Conservation (phyloP, 1,284 basidiomycete genomes). For the Neonothopanus nambi region DNA sequence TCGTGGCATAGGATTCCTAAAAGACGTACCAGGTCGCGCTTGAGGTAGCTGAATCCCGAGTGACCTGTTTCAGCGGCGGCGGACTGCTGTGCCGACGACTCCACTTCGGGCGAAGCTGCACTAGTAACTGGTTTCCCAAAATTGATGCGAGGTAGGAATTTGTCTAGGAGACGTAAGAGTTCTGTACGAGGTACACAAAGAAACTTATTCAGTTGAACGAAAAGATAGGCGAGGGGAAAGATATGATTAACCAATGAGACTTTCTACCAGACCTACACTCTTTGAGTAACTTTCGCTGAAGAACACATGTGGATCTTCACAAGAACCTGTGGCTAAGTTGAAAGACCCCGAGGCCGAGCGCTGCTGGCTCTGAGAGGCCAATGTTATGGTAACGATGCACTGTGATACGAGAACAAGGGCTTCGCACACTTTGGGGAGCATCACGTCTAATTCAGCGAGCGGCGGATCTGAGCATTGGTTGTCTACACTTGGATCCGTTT, state of each 20-base stretch:
- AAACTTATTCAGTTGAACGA: slow-evolving; percentile 8
- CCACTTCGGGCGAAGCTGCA: slow-evolving; percentile 17
- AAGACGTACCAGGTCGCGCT: slow-evolving; percentile 81
- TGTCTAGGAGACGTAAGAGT: slow-evolving; percentile 66
- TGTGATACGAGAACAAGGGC: slow-evolving; percentile 78
- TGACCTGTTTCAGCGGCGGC: slow-evolving; percentile 33
- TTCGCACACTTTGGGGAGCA: slow-evolving; percentile 76
- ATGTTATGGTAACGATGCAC: slow-evolving; percentile 67
- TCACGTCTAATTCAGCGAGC: slow-evolving; percentile 51
- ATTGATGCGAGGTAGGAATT: slow-evolving; percentile 78
- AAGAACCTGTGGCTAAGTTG: slow-evolving; percentile 22
- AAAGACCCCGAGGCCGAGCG: slow-evolving; percentile 15
- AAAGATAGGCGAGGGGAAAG: slow-evolving; percentile 7
- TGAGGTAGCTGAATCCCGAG: slow-evolving; percentile 77
- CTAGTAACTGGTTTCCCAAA: slow-evolving; percentile 60
- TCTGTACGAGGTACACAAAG: slow-evolving; percentile 41
- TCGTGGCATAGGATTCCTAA: slow-evolving; percentile 74
- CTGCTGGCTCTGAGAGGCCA: slow-evolving; percentile 30
- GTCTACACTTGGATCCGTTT: background rate
- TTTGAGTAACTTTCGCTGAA: slow-evolving; percentile 44
- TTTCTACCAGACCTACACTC: slow-evolving; percentile 53
- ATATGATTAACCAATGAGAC: slow-evolving; percentile 55
- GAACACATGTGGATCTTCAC: slow-evolving; percentile 35
- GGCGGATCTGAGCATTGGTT: slow-evolving; percentile 23
- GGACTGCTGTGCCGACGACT: slow-evolving; percentile 17